phyloP scores from a whole-genome alignment of 768 basidiomycete genomes.

The Trametes maxima region DNA sequence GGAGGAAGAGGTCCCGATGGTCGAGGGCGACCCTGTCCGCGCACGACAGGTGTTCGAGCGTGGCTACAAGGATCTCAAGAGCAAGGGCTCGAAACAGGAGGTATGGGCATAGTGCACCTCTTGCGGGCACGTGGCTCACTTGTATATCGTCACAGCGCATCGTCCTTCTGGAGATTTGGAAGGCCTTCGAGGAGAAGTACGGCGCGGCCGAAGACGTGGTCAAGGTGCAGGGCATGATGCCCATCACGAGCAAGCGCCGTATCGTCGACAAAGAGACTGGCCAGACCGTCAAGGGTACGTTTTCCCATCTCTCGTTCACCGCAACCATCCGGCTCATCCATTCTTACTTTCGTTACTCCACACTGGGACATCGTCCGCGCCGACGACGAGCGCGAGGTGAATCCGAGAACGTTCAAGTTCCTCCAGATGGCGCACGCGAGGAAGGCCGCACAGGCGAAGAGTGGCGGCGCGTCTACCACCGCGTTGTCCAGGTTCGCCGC shows the following conservation, averaged over 20 bases:
- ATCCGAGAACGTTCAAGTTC: conserved; percentile 94
- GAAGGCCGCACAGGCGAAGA: conserved; percentile 58
- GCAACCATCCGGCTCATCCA: neutral
- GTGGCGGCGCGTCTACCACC: conserved; percentile 36
- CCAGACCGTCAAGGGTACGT: conserved; percentile 71
- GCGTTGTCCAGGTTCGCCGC: conserved; percentile 53
- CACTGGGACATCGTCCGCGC: conserved; percentile 96
- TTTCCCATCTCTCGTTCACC: neutral
- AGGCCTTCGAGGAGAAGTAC: conserved; percentile 83
- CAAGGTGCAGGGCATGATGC: conserved; percentile 92
- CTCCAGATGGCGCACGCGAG: conserved; percentile 94
- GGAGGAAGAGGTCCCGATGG: conserved; percentile 58
- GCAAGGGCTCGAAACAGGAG: conserved; percentile 83
- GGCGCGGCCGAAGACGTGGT: conserved; percentile 73
- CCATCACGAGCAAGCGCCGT: conserved; percentile 83
- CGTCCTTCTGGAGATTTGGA: conserved; percentile 92
- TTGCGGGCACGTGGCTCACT: neutral
- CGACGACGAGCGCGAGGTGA: conserved; percentile 93
- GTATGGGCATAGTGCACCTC: conserved; percentile 44
- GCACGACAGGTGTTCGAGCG: conserved; percentile 85
- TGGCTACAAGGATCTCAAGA: conserved; percentile 86
- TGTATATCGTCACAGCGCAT: conserved; percentile 61
- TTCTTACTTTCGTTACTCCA: conserved; percentile 36
- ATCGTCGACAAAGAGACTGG: conserved; percentile 84
- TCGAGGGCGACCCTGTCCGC: conserved; percentile 65